Evolutionary conservation across 2,329 filamentous ascomycete genomes (phyloP), one percentile per base, ranked within the genome.

Genomic region (Fusarium longipes): DNA sequence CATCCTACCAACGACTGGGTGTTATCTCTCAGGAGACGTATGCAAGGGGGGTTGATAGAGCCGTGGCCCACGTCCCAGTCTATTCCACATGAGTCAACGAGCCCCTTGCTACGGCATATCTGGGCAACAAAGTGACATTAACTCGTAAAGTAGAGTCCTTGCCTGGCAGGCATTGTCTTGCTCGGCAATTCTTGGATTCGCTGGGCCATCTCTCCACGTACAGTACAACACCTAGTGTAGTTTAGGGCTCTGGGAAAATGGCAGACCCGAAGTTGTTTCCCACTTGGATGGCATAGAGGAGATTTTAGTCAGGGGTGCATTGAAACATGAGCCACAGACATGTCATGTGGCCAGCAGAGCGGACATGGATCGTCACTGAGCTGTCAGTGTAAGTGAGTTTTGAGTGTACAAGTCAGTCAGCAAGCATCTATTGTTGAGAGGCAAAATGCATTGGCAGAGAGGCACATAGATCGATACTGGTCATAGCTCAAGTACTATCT

Each of bases 111-210:
- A 53, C 57, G 44, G 30, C 40, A 63, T 63, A 38, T 50, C 42
- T 52, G 51, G 50, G 40, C 24, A 56, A 67, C 43, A 14, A 42
- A 58, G 61, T 69, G 57, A 52, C 61, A 62, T 68, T 50, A 33
- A 50, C 24, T 52, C 48, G 57, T 50, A 47, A 51, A 42, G 22
- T 39, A 48, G 33, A 54, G 36, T 56, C 25, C 8, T 17, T 27
- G 22, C 30, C n/a, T 47, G 38, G 30, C 45, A 44, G 25, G 39
- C 35, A 45, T 43, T 48, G 20, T 44, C 51, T 55, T 30, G 27
- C 27, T 66, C 52, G 57, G 66, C 61, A 68, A 43, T 36, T 33
- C 17, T 50, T 55, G 38, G 49, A 63, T 63, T 69, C 52, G 65
- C 48, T 65, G 62, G 50, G n/a, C 36, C 49, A 49, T 48, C 17